These are phyloP conservation scores for Beverwykella pulmonaria DNA, from an alignment of 495 filamentous ascomycete genomes.

Conservation along the genomic window DNA sequence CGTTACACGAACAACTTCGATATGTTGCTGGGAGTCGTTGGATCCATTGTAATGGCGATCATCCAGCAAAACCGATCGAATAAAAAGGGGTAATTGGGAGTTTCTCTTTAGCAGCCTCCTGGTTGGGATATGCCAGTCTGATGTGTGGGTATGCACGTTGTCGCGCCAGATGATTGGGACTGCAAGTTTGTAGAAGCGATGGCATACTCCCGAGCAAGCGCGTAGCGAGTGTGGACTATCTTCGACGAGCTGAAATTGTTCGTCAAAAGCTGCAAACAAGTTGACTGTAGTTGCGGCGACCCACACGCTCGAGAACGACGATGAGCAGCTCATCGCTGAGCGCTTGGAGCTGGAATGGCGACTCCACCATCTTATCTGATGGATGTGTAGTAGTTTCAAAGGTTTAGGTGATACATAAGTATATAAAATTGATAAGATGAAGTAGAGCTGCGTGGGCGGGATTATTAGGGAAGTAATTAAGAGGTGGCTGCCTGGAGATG, in stretches of 20 bases:
- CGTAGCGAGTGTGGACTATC: background rate
- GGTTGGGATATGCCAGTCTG: background rate
- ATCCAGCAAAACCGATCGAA: background rate
- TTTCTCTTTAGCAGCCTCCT: background rate
- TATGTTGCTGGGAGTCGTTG: background rate
- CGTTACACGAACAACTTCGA: background rate
- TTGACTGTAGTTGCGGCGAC: background rate
- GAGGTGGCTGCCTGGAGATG: too few relatives aligned
- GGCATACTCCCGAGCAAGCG: slow-evolving; percentile 1
- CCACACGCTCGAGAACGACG: background rate
- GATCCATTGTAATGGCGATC: background rate
- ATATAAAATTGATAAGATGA: too few relatives aligned
- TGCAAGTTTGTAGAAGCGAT: background rate
- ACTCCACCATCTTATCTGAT: background rate
- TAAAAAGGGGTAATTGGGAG: background rate
- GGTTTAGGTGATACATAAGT: too few relatives aligned
- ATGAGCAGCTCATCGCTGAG: background rate
- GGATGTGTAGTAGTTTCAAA: too few relatives aligned
- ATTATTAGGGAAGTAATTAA: too few relatives aligned
- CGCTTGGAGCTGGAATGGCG: background rate
- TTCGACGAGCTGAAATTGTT: background rate
- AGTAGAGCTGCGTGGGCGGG: too few relatives aligned
- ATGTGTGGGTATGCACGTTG: background rate
- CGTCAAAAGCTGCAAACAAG: background rate
- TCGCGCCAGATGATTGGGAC: background rate